Conservation (phyloP, 495 filamentous ascomycete species). For the Neurospora africana region DNA sequence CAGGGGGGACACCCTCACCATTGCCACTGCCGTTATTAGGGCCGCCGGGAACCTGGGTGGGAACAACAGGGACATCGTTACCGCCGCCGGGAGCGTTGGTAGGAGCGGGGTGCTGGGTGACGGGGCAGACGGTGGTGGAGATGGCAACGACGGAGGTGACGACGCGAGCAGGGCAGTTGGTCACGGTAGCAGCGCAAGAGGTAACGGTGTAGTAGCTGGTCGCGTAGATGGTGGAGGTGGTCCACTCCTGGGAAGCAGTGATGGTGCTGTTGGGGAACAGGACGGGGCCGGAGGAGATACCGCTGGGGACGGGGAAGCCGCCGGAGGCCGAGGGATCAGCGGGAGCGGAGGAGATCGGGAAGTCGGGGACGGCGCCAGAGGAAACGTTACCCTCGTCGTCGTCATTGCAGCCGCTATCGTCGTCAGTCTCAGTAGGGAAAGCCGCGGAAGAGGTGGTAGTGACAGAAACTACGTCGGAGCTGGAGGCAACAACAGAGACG, state of each 20-base stretch:
- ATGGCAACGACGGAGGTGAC: conserved; percentile 46
- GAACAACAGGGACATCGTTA: conserved; percentile 12
- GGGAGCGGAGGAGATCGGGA: no score
- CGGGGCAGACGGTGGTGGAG: conserved; percentile 51
- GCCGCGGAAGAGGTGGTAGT: background rate
- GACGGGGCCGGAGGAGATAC: conserved; percentile 30
- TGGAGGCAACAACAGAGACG: background rate
- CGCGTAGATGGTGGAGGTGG: conserved; percentile 49
- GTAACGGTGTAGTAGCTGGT: conserved; percentile 50
- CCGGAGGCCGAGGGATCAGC: conserved; percentile 43
- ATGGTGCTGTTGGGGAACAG: background rate
- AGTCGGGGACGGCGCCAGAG: background rate
- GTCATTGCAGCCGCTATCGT: background rate
- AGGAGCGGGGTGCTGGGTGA: conserved; percentile 22
- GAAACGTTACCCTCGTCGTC: background rate
- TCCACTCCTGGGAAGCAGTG: conserved; percentile 20
- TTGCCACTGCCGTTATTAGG: background rate
- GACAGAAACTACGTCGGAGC: background rate
- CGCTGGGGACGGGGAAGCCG: conserved; percentile 48
- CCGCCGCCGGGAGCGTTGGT: conserved; percentile 3
- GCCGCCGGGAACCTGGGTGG: conserved; percentile 15
- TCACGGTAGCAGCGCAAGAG: conserved; percentile 46
- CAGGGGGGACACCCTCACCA: background rate
- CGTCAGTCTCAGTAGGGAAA: background rate
- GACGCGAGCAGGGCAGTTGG: conserved; percentile 48